Evolutionary conservation across 2,329 filamentous ascomycete genomes (phyloP), one percentile per base, ranked within the genome.

Genomic region (Botrytis sinoallii): DNA sequence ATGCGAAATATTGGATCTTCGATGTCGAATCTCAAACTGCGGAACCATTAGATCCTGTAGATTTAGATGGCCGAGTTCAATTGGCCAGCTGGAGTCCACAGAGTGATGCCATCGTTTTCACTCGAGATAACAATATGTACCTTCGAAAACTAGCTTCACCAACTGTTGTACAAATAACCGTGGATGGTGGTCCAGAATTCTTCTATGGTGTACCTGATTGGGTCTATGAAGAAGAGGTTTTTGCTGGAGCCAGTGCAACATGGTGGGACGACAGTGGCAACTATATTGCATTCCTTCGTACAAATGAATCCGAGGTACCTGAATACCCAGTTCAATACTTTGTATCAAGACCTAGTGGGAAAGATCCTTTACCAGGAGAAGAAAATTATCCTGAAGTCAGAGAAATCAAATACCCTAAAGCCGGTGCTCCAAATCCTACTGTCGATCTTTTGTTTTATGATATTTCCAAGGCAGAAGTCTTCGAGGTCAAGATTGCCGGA

Each of bases 201-300:
- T 99, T 99, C 83, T 98, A 99, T 79, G 96, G 96, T 29, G 90
- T 98, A 32, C 96, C 96, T 0, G 97, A 99, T 82, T 99, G 96
- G 96, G 96, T 98, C 0, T 97, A 97, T 79, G 93, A 97, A 80
- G 86, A 88, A 78, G 94, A 97, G 82, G 93, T 97, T 4, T 93
- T 98, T 75, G 83, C 85, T 22, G 91, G 89, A 1, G 92, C 93
- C 78, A 93, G 89, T 75, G 95, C 93, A 8, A 97, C 95, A 1
- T 99, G 97, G 96, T 99, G 95, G 95, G 95, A 94, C 48, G 88
- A 91, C 52, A 93, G 97, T 81, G 96, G 95, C 70, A 92, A 94
- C 79, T 97, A 93, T 81, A 84, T 99, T 74, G 94, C 96, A 35
- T 99, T 97, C 82, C 85, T 99, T 75, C 91, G 94, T 44, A 99